Percentiles rank a stretch among this genome's conserved stretches.
These are phyloP conservation scores for Dendrobium catenatum DNA, from an alignment of 106 monocot genomes.

Conservation along the genomic window DNA sequence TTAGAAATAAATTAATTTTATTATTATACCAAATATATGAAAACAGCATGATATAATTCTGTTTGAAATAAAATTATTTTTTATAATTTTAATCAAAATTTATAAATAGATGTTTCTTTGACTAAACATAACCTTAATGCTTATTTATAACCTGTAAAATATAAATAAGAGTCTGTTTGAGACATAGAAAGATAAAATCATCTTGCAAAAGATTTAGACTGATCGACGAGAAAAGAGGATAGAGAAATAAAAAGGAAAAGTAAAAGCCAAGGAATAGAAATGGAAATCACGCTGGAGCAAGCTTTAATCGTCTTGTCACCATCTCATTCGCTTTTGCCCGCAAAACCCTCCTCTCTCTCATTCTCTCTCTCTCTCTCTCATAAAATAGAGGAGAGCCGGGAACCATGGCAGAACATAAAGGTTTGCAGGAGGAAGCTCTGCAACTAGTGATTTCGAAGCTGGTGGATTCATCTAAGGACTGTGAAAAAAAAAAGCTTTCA, in stretches of 20 bases:
- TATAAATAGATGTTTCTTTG: too few species aligned
- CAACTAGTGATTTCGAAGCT: background rate
- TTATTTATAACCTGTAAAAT: too few species aligned
- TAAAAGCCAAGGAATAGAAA: conserved; percentile 10
- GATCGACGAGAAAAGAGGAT: background rate
- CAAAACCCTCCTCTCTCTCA: background rate
- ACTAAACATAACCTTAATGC: too few species aligned
- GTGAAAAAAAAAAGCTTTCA: too few species aligned
- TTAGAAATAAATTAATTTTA: too few species aligned
- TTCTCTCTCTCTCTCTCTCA: background rate
- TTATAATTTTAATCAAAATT: too few species aligned
- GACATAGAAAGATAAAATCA: too few species aligned
- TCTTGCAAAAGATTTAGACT: background rate
- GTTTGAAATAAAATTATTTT: too few species aligned
- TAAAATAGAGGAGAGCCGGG: background rate
- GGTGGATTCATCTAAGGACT: background rate
- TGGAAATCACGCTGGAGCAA: conserved; percentile 1
- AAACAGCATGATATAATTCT: too few species aligned
- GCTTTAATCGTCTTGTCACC: conserved; percentile 11
- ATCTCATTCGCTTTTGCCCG: conserved; percentile 4
- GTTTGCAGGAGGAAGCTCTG: background rate
- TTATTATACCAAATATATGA: too few species aligned
- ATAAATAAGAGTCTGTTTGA: too few species aligned
- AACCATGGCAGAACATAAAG: background rate
- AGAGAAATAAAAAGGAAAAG: background rate